These are phyloP conservation scores for Ganoderma sp. DNA, from an alignment of 1,284 basidiomycete species.

Conservation along the genomic window DNA sequence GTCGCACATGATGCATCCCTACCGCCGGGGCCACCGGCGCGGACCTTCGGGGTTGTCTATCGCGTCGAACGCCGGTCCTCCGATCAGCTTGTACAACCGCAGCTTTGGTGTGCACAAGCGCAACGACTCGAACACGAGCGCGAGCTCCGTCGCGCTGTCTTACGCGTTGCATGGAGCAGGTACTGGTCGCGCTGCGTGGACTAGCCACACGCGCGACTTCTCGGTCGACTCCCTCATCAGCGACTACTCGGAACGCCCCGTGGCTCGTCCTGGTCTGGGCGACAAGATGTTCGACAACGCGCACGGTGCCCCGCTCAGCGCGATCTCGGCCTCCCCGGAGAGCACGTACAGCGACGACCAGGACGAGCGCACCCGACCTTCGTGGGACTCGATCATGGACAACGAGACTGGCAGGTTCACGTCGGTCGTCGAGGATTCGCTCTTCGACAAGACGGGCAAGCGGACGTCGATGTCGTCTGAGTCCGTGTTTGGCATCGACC, in stretches of 20 bases:
- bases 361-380: slow-evolving; percentile 26
- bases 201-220: slow-evolving; percentile 60
- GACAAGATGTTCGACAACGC: slow-evolving; percentile 88
- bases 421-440: slow-evolving; percentile 59
- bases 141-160: slow-evolving; percentile 58
- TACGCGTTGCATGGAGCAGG: slow-evolving; percentile 58
- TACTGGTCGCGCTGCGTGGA: slow-evolving; percentile 66
- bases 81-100: slow-evolving; percentile 73
- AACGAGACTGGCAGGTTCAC: slow-evolving; percentile 28
- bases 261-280: slow-evolving; percentile 78
- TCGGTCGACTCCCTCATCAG: slow-evolving; percentile 73
- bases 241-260: slow-evolving; percentile 60
- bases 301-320: slow-evolving; percentile 60
- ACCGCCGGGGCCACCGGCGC: slow-evolving; percentile 52
- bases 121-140: slow-evolving; percentile 57
- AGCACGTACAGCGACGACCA: slow-evolving; percentile 42
- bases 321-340: slow-evolving; percentile 74
- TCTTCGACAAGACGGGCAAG: slow-evolving; percentile 68
- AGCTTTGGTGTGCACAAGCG: slow-evolving; percentile 54
- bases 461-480: slow-evolving; percentile 59
- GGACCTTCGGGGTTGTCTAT: slow-evolving; percentile 55
- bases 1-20: slow-evolving; percentile 31
- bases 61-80: slow-evolving; percentile 57
- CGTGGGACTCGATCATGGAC: slow-evolving; percentile 37
- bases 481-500: slow-evolving; percentile 68